Evolutionary conservation across 2,329 filamentous ascomycete genomes (phyloP), one percentile per base, ranked within the genome.

Genomic region (Exophiala xenobiotica): DNA sequence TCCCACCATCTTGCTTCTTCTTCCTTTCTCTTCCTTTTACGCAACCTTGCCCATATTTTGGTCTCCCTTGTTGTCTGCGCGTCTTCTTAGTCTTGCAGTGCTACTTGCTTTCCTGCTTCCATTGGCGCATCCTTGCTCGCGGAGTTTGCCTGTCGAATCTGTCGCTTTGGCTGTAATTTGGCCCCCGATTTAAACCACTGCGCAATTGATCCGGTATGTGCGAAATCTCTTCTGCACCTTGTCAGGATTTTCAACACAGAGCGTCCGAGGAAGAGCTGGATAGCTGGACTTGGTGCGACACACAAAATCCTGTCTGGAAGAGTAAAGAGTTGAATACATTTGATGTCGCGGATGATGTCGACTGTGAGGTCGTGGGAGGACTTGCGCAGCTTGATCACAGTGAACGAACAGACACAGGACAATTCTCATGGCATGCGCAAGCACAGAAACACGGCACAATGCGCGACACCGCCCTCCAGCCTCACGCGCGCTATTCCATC

Each of bases 131-230:
- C 11, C 31, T n/a, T 51, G 55, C 55, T 58, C 23, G 52, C 55
- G 52, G 49, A 51, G 47, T 58, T 55, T 52, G 55, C 52, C 38
- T 38, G 48, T 54, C 49, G 52, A 52, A 58, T 58, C 55, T 55
- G 55, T 58, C 49, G 55, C 51, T 55, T 55, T 54, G 48, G 49
- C 51, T 58, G 44, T 55, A 37, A 54, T 55, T 55, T 54, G 47
- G 52, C 48, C 49, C 54, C 55, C 55, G n/a, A 58, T 58, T 51
- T 58, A 53, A 35, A 54, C 49, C 55, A 57, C 52, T 53, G 52
- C 52, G 55, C 55, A 58, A 54, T 54, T 59, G 57, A 59, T 57
- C 57, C 50, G 57, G 57, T 59, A 59, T 35, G 57, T 59, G 39
- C 35, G 42, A 43, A 48, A 52, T 29, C 33, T 47, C 35, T 43